phyloP scores from a whole-genome alignment of 2,329 filamentous ascomycete genomes.

The Colletotrichum eremochloae region DNA sequence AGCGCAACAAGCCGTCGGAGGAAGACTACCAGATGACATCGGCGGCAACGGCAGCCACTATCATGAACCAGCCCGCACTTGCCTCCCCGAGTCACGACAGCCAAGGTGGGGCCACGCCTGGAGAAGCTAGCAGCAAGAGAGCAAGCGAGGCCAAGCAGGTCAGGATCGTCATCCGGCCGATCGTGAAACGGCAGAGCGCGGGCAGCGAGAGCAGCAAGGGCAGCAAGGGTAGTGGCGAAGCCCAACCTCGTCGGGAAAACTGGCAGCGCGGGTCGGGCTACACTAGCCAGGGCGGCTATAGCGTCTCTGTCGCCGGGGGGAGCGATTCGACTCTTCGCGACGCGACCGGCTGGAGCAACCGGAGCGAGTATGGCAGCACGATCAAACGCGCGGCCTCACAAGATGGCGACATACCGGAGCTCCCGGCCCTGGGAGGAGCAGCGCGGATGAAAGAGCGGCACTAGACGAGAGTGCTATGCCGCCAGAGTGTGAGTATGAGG shows the following conservation, averaged over 20 bases:
- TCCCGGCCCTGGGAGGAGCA: neutral
- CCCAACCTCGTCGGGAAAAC: conserved; percentile 32
- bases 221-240: conserved; percentile 34
- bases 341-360: conserved; percentile 47
- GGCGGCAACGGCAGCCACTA: neutral
- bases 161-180: conserved; percentile 50
- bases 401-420: neutral
- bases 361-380: conserved; percentile 47
- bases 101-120: conserved; percentile 1
- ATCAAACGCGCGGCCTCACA: conserved; percentile 1
- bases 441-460: neutral
- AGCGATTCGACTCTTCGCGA: conserved; percentile 44
- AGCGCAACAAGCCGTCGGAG: conserved; percentile 30
- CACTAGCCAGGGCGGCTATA: conserved; percentile 45
- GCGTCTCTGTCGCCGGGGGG: conserved; percentile 46
- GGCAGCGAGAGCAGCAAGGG: neutral
- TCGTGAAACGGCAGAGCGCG: conserved; percentile 32
- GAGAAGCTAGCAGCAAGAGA: conserved; percentile 33
- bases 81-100: conserved; percentile 1
- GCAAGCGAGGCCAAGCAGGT: conserved; percentile 46
- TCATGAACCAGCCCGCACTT: neutral
- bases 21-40: conserved; percentile 42
- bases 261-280: conserved; percentile 50
- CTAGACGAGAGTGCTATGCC: neutral
- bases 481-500: neutral